phyloP scores from a whole-genome alignment of 2,329 filamentous ascomycete species.

The Fusarium lateritium region DNA sequence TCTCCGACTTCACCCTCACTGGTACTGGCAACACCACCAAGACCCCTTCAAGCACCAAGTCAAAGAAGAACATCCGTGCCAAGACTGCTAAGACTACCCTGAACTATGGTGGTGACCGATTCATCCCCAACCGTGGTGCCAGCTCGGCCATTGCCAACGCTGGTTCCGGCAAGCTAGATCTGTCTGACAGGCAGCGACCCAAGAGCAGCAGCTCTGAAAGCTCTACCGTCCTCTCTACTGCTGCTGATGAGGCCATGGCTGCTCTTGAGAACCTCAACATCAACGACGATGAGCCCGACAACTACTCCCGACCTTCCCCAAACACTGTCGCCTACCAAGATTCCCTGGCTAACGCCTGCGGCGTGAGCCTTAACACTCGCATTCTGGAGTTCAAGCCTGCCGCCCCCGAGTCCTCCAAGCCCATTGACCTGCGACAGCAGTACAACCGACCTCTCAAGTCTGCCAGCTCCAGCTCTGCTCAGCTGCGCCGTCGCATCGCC shows the following conservation, averaged over 20 bases:
- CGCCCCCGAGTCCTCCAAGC: slow-evolving; percentile 97
- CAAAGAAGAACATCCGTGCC: slow-evolving; percentile 69
- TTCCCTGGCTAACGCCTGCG: slow-evolving; percentile 90
- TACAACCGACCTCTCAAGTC: slow-evolving; percentile 97
- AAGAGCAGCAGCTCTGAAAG: slow-evolving; percentile 80
- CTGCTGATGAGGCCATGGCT: slow-evolving; percentile 83
- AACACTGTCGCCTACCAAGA: slow-evolving; percentile 94
- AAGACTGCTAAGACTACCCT: slow-evolving; percentile 83
- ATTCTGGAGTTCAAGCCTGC: slow-evolving; percentile 99
- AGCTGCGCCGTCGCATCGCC: slow-evolving; percentile 91
- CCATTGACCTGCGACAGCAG: slow-evolving; percentile 95
- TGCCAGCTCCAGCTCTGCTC: slow-evolving; percentile 79
- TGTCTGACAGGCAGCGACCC: slow-evolving; percentile 77
- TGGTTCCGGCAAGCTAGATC: slow-evolving; percentile 86
- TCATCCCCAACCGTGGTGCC: slow-evolving; percentile 93
- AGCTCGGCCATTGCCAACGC: slow-evolving; percentile 89
- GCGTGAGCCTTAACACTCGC: slow-evolving; percentile 91
- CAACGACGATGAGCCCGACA: slow-evolving; percentile 76
- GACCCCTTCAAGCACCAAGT: slow-evolving; percentile 70
- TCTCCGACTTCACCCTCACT: slow-evolving; percentile 92
- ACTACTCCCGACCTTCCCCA: slow-evolving; percentile 84
- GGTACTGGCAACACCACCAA: slow-evolving; percentile 79
- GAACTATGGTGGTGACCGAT: slow-evolving; percentile 87
- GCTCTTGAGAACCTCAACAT: slow-evolving; percentile 86
- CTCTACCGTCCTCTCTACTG: slow-evolving; percentile 82